Conservation (phyloP, 345 rosid genomes). For the Draba incana region DNA sequence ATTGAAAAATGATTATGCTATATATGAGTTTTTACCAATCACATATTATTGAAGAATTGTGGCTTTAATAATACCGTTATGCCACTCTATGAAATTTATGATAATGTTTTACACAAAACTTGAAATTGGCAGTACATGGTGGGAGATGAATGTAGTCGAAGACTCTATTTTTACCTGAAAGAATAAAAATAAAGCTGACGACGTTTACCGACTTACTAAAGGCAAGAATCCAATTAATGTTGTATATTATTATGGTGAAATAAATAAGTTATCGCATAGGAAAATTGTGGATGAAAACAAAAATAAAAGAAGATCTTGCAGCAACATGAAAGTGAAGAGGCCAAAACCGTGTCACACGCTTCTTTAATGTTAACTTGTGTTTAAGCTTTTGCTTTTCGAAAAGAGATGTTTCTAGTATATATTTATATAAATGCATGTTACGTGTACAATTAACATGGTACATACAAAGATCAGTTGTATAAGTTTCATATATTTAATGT, state of each 20-base stretch:
- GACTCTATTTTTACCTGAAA: constrained; percentile 25
- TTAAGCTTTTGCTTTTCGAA: constrained; percentile 53
- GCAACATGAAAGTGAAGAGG: constrained; percentile 48
- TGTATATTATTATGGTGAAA: constrained; percentile 12
- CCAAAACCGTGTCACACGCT: constrained; percentile 72
- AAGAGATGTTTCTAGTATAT: constrained; percentile 27
- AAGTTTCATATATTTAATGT: constrained; percentile 3
- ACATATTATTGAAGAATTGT: not conserved
- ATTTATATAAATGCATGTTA: constrained; percentile 27
- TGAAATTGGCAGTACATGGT: constrained; percentile 10
- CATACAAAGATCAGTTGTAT: constrained; percentile 14
- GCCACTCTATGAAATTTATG: not conserved
- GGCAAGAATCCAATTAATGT: constrained; percentile 36
- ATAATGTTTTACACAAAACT: not conserved
- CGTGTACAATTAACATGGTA: constrained; percentile 37
- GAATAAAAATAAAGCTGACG: constrained; percentile 38
- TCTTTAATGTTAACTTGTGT: constrained; percentile 34
- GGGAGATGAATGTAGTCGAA: constrained; percentile 27
- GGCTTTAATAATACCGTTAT: not conserved
- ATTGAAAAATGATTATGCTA: not conserved
- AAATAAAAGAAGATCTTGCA: constrained; percentile 37
- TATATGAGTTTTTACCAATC: not conserved
- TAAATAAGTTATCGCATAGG: constrained; percentile 18
- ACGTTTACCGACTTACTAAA: constrained; percentile 37
- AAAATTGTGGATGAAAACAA: constrained; percentile 32